Evolutionary conservation across 768 basidiomycete genomes (phyloP), one percentile per base, ranked within the genome.

Genomic region (Termitomyces sp.): DNA sequence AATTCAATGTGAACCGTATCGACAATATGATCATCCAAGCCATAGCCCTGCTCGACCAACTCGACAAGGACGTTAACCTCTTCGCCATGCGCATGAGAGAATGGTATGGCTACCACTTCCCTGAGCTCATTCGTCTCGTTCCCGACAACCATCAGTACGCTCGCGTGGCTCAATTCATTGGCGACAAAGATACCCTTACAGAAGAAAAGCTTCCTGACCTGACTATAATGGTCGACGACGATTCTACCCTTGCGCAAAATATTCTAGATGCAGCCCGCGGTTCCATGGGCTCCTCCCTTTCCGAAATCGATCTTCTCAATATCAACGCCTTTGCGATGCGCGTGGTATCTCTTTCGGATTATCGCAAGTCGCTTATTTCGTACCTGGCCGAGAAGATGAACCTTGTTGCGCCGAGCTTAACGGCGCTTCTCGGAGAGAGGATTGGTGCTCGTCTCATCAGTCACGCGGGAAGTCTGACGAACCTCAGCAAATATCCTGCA

Each of bases 11-110:
- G 54, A 95, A 95, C 79, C 82, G 92, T 52, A 84, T 91, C 55
- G 94, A 97, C 75, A 97, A 98, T 80, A 98, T 98, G 96, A 98
- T 98, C 74, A 98, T 98, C 64, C 96, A 98, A 74, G 96, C 96
- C 58, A 98, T 98, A 69, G 91, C 95, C 5, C 86, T 98, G 56
- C 90, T 97, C 65, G 96, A 98, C 76, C 95, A 98, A 67, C 88
- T 98, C 66, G 96, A 98, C 82, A 98, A 98, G 79, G 96, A 98
- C 71, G 94, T 98, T 72, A 98, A 98, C 77, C 85, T 95, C 30
- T 98, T 98, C 71, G 89, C 94, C 19, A 98, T 98, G 96, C 91
- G 96, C 34, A 86, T 97, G 50, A 82, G 96, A 65, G 96, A 98
- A 71, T 98, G 96, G 96, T 98, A 98, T 71, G 96, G 96, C 7